Evolutionary conservation across 306 rosid species (phyloP).

Genomic region (Rosa multiflora): DNA sequence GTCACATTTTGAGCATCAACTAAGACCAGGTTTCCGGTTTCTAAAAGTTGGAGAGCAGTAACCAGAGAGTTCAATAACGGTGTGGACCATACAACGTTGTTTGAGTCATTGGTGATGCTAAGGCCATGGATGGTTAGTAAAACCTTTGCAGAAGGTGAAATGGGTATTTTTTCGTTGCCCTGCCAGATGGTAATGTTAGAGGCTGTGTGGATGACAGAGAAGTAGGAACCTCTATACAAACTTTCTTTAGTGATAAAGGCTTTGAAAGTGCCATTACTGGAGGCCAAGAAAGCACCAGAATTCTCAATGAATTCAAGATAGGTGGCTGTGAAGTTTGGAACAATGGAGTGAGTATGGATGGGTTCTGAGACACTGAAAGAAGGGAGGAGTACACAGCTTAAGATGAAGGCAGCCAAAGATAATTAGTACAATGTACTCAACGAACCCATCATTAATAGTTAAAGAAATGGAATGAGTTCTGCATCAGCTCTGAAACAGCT

Average conservation of each 20-base stretch:
- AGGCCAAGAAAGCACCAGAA: conserved; percentile 8
- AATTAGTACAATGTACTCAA: background rate
- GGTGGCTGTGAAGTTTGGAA: conserved; percentile 15
- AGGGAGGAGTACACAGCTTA: background rate
- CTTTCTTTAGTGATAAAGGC: background rate
- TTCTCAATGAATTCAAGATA: background rate
- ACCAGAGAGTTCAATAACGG: conserved; percentile 11
- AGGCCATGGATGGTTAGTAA: conserved; percentile 1
- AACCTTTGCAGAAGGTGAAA: background rate
- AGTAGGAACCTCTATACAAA: too few species aligned
- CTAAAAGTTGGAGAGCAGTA: conserved; percentile 5
- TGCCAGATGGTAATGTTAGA: background rate
- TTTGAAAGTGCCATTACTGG: background rate
- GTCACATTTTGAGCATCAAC: background rate
- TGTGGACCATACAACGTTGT: conserved; percentile 5
- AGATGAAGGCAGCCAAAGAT: background rate
- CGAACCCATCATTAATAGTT: background rate
- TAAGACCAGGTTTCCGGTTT: conserved; percentile 12
- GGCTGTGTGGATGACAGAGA: too few species aligned
- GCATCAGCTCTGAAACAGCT: background rate
- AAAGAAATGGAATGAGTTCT: background rate
- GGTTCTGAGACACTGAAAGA: background rate
- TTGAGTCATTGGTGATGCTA: background rate
- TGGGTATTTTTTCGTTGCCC: background rate
- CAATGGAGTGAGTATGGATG: background rate